phyloP scores from a whole-genome alignment of 331 rosid genomes.

The Rhamnella rubrinervis region DNA sequence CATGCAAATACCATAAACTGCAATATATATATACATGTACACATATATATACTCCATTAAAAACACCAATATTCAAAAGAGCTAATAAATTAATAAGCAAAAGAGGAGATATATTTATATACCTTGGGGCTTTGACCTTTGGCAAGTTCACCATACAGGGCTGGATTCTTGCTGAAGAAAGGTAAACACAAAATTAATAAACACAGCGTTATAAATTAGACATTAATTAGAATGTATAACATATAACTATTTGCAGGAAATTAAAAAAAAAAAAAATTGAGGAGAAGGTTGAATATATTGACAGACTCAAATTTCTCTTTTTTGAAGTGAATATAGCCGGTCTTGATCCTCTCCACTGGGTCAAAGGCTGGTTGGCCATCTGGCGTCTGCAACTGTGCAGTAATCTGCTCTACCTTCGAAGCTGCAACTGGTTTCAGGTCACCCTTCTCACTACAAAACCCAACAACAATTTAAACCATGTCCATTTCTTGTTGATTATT shows the following conservation, averaged over 20 bases:
- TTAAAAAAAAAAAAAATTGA: neutral
- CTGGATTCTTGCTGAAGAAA: conserved; percentile 66
- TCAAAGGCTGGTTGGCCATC: conserved; percentile 40
- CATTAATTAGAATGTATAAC: neutral
- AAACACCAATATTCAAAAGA: neutral
- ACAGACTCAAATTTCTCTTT: conserved; percentile 92
- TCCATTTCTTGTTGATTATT: no score
- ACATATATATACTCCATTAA: neutral
- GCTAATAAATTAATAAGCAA: neutral
- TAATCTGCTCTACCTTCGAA: conserved; percentile 74
- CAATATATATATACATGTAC: neutral
- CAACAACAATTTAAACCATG: neutral
- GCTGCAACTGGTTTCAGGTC: conserved; percentile 68
- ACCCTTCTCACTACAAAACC: conserved; percentile 57
- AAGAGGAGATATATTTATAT: neutral
- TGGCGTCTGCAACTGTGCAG: conserved; percentile 53
- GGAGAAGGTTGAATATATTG: neutral
- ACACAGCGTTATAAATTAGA: conserved; percentile 4
- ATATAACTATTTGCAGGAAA: neutral
- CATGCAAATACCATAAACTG: conserved; percentile 98
- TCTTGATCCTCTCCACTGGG: conserved; percentile 75
- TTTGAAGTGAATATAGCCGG: conserved; percentile 81
- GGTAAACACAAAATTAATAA: neutral
- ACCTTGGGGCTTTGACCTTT: conserved; percentile 95
- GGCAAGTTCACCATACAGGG: conserved; percentile 80